Conservation (phyloP, 1,284 basidiomycete species). For the Apiotrichum domesticum region DNA sequence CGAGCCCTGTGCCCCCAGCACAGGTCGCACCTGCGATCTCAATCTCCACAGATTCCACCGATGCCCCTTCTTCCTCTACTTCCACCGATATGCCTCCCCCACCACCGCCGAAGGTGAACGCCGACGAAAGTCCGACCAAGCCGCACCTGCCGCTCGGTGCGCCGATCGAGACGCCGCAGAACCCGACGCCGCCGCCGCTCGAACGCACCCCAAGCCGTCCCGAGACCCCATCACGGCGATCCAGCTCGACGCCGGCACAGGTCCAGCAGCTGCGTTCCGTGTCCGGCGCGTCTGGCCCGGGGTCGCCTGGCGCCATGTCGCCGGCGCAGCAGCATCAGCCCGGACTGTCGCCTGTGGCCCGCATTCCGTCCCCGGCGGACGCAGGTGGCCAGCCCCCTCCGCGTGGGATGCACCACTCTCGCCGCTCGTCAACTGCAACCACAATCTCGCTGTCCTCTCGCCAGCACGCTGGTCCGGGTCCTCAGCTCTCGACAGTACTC, state of each 20-base stretch:
- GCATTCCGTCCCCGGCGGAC: conserved; percentile 24
- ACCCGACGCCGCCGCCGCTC: neutral
- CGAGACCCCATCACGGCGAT: conserved; percentile 1
- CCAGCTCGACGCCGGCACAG: neutral
- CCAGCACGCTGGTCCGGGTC: conserved; percentile 11
- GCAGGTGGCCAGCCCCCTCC: neutral
- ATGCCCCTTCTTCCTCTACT: neutral
- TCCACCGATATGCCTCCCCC: conserved; percentile 5
- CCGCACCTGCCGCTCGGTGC: conserved; percentile 1
- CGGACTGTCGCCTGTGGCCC: neutral
- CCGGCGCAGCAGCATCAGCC: conserved; percentile 8
- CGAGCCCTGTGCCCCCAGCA: too few species aligned
- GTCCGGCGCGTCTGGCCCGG: conserved; percentile 16
- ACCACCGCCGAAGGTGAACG: conserved; percentile 3
- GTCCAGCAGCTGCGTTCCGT: neutral
- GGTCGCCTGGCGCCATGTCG: conserved; percentile 23
- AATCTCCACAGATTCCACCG: neutral
- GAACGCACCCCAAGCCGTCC: neutral
- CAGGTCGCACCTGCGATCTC: too few species aligned
- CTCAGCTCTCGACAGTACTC: conserved; percentile 49
- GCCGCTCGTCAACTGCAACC: conserved; percentile 31
- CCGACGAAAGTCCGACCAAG: neutral
- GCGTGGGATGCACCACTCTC: conserved; percentile 22
- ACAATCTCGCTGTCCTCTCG: conserved; percentile 31
- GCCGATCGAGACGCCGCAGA: neutral